phyloP scores from a whole-genome alignment of 31 red algal species.

The Porphyra umbilicalis region DNA sequence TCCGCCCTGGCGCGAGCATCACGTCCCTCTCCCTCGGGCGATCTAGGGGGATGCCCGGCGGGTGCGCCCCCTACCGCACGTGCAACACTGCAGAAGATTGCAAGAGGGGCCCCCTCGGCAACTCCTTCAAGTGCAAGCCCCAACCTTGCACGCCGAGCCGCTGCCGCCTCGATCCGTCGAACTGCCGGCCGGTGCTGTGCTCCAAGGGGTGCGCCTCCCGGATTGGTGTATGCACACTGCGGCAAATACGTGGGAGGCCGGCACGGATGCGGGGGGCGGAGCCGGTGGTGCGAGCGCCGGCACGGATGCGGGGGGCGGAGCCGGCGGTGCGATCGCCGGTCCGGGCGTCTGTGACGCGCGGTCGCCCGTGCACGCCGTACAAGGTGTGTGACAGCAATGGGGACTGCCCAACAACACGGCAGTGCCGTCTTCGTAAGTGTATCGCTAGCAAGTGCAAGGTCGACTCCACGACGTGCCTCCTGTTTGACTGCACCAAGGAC shows the following conservation, averaged over 20 bases:
- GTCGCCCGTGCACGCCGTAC: not conserved
- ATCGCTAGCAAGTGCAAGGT: not conserved
- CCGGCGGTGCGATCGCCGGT: too few relatives aligned
- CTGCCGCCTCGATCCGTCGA: not conserved
- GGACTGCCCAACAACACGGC: not conserved
- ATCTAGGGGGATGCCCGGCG: too few relatives aligned
- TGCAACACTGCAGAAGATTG: not conserved
- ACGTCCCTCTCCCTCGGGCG: too few relatives aligned
- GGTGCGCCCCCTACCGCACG: not conserved
- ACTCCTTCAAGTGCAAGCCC: not conserved
- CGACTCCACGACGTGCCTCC: not conserved
- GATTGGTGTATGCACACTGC: not conserved
- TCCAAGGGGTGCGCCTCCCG: not conserved
- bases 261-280: too few relatives aligned
- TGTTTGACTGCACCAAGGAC: not conserved
- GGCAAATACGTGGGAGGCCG: not conserved
- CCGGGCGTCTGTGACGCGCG: too few relatives aligned
- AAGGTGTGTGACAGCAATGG: not conserved
- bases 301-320: too few relatives aligned
- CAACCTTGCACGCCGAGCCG: not conserved
- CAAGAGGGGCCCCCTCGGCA: not conserved
- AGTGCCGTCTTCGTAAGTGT: not conserved
- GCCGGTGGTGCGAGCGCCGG: too few relatives aligned
- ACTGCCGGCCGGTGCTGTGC: not conserved
- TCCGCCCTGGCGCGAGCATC: too few relatives aligned